These are phyloP conservation scores for Venturiaceae sp. DNA, from an alignment of 2,329 filamentous ascomycete genomes.

Conservation along the genomic window DNA sequence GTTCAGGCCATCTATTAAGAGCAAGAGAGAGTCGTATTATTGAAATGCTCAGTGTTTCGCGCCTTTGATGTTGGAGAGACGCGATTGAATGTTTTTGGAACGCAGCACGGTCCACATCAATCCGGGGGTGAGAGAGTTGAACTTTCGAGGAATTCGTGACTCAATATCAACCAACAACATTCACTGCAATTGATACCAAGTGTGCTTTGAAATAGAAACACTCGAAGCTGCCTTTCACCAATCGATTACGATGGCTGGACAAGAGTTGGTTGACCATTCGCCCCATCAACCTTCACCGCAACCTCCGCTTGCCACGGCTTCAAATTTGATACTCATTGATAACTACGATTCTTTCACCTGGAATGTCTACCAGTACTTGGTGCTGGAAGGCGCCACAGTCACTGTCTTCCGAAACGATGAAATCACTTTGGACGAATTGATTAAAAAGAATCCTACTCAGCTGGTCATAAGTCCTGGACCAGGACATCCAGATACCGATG, in stretches of 20 bases:
- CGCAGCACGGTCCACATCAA: too few relatives aligned
- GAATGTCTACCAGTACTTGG: constrained; percentile 98
- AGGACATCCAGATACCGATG: constrained; percentile 83
- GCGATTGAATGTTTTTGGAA: background rate
- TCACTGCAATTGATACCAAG: too few relatives aligned
- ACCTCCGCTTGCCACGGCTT: constrained; percentile 64
- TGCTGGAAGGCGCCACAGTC: constrained; percentile 87
- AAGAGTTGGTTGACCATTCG: constrained; percentile 62
- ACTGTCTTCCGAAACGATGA: constrained; percentile 90
- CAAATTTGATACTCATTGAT: constrained; percentile 90
- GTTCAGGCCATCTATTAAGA: background rate
- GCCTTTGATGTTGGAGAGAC: background rate
- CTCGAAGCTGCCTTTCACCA: background rate
- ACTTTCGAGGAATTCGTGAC: too few relatives aligned
- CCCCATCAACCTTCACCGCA: constrained; percentile 73
- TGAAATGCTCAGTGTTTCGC: too few relatives aligned
- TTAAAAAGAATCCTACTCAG: constrained; percentile 79
- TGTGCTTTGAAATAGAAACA: too few relatives aligned
- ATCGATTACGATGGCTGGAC: background rate
- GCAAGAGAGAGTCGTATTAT: too few relatives aligned
- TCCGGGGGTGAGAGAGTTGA: too few relatives aligned
- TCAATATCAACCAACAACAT: too few relatives aligned
- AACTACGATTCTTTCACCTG: constrained; percentile 99
- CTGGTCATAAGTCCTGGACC: constrained; percentile 91
- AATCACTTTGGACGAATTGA: constrained; percentile 73